phyloP scores from a whole-genome alignment of 352 stramenopile species.

The Phytophthora pinifolia region DNA sequence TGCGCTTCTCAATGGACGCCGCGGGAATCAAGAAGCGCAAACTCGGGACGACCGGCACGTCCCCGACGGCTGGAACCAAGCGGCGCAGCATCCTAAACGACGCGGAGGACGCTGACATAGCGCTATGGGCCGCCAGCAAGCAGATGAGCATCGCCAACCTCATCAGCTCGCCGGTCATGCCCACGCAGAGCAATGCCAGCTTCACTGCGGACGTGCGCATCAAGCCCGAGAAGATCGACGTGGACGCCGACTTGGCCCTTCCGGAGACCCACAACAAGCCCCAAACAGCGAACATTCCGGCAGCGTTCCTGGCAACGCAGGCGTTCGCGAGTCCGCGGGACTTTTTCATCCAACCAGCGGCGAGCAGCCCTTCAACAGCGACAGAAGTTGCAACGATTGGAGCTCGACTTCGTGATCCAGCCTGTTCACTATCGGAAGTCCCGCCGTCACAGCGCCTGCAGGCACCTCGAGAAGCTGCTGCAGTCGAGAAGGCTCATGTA shows the following conservation, averaged over 20 bases:
- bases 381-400: not conserved
- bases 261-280: conserved; percentile 4
- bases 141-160: conserved; percentile 46
- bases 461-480: too few relatives aligned
- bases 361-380: conserved; percentile 2
- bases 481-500: conserved; percentile 30
- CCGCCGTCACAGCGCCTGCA: too few relatives aligned
- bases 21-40: conserved; percentile 30
- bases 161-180: conserved; percentile 35
- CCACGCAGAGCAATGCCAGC: conserved; percentile 28
- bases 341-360: conserved; percentile 39
- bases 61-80: conserved; percentile 7
- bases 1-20: conserved; percentile 9
- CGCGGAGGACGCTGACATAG: conserved; percentile 12
- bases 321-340: conserved; percentile 46
- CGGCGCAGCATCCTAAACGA: conserved; percentile 31
- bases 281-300: conserved; percentile 35
- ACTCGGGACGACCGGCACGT: conserved; percentile 14
- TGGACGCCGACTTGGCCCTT: conserved; percentile 13
- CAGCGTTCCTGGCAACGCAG: conserved; percentile 41
- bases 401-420: too few relatives aligned
- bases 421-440: too few relatives aligned
- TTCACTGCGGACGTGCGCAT: conserved; percentile 29
- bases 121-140: conserved; percentile 18
- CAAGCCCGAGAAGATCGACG: conserved; percentile 28